These are phyloP conservation scores for Populus davidiana DNA, from an alignment of 345 rosid genomes.

Conservation along the genomic window DNA sequence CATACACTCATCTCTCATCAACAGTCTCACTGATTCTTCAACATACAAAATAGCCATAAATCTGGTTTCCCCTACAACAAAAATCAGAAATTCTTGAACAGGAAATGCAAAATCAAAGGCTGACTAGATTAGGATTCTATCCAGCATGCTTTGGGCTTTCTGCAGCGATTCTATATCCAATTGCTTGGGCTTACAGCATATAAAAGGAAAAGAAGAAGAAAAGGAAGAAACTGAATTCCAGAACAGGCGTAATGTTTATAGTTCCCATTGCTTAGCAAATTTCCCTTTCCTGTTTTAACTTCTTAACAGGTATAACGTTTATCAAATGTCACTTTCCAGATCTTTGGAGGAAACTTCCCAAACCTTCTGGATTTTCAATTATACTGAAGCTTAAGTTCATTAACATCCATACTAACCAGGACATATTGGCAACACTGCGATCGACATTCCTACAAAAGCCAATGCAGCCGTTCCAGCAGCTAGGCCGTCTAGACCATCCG, in stretches of 20 bases:
- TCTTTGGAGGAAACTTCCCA: neutral
- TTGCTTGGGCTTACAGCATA: neutral
- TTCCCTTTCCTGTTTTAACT: too few relatives aligned
- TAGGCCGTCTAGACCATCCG: constrained; percentile 83
- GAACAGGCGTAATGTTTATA: too few relatives aligned
- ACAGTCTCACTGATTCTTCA: too few relatives aligned
- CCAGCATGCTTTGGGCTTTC: neutral
- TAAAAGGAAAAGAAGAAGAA: neutral
- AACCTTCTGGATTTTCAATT: neutral
- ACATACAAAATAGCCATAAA: too few relatives aligned
- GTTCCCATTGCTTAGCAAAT: too few relatives aligned
- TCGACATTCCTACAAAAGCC: constrained; percentile 83
- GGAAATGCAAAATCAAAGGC: neutral
- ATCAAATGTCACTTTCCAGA: neutral
- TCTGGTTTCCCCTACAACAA: neutral
- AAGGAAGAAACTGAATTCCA: neutral
- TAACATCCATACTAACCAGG: constrained; percentile 54
- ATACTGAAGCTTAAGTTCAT: neutral
- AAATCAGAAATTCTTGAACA: neutral
- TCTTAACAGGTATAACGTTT: too few relatives aligned
- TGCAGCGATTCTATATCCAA: too few relatives aligned
- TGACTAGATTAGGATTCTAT: neutral
- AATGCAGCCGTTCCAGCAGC: constrained; percentile 83
- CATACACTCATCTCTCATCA: too few relatives aligned
- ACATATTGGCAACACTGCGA: constrained; percentile 86